phyloP scores from a whole-genome alignment of 495 filamentous ascomycete species.

The Penicillium diatomitis region DNA sequence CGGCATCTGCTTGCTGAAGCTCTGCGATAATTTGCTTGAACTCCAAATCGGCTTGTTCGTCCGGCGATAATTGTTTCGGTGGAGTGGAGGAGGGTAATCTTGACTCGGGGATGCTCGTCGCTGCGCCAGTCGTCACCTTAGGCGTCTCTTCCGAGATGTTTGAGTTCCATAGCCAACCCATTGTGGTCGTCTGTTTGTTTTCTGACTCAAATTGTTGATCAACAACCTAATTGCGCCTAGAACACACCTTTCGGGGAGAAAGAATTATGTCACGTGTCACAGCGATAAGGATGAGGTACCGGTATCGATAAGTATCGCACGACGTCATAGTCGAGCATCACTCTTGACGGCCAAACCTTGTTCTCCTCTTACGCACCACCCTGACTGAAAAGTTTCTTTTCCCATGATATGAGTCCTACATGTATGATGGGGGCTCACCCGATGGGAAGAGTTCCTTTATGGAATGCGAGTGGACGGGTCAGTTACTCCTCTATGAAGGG shows the following conservation, averaged over 20 bases:
- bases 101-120: constrained; percentile 9
- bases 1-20: constrained; percentile 31
- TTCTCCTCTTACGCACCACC: not conserved
- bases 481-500: constrained; percentile 6
- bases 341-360: not conserved
- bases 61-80: constrained; percentile 38
- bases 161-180: constrained; percentile 46
- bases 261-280: constrained; percentile 3
- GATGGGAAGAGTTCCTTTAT: not conserved
- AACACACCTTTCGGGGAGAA: constrained; percentile 9
- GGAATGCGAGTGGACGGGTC: constrained; percentile 1
- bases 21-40: constrained; percentile 48
- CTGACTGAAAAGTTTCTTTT: not conserved
- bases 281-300: not conserved
- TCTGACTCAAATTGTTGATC: not conserved
- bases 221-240: not conserved
- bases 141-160: constrained; percentile 16
- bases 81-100: constrained; percentile 16
- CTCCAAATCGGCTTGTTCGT: constrained; percentile 54
- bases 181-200: constrained; percentile 10
- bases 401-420: constrained; percentile 7
- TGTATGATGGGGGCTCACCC: not conserved
- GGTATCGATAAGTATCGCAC: constrained; percentile 7
- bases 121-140: constrained; percentile 8
- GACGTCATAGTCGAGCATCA: constrained; percentile 6